These are phyloP conservation scores for Fusarium sacchari DNA, from an alignment of 2,329 filamentous ascomycete species.

Conservation along the genomic window DNA sequence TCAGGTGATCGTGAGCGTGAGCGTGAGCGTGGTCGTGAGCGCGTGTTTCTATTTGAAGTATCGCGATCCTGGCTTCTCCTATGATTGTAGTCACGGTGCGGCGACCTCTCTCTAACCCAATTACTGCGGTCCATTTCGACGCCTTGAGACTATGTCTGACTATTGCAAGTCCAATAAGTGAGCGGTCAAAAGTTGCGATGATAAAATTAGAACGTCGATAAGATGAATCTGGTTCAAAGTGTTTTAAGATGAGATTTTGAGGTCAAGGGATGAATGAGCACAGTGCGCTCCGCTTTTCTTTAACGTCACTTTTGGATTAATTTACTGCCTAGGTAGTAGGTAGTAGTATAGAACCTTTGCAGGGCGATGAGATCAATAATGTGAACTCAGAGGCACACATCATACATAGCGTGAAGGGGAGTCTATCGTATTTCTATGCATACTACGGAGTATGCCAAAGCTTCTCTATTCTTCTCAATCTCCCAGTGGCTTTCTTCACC, in stretches of 20 bases:
- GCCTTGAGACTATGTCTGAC: background rate
- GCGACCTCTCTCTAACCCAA: slow-evolving; percentile 33
- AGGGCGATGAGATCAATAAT: background rate
- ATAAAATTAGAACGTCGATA: background rate
- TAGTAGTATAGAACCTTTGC: background rate
- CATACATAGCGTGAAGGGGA: background rate
- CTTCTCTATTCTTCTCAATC: background rate
- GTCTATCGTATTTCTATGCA: slow-evolving; percentile 1
- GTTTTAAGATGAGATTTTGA: slow-evolving; percentile 32
- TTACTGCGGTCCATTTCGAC: slow-evolving; percentile 29
- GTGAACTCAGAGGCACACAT: background rate
- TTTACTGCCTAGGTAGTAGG: too few species aligned
- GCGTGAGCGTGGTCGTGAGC: slow-evolving; percentile 32
- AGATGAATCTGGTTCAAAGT: slow-evolving; percentile 11
- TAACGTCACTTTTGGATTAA: background rate
- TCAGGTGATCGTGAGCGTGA: slow-evolving; percentile 41
- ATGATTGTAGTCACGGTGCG: slow-evolving; percentile 34
- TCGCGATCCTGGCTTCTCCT: slow-evolving; percentile 31
- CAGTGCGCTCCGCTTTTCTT: slow-evolving; percentile 42
- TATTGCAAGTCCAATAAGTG: background rate
- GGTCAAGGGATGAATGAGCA: slow-evolving; percentile 27
- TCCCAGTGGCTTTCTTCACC: background rate
- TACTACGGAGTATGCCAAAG: background rate
- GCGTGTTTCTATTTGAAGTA: slow-evolving; percentile 19
- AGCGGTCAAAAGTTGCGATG: background rate